Conservation (phyloP, 2,329 filamentous ascomycete genomes). For the Pseudovirgaria hyperparasitica region DNA sequence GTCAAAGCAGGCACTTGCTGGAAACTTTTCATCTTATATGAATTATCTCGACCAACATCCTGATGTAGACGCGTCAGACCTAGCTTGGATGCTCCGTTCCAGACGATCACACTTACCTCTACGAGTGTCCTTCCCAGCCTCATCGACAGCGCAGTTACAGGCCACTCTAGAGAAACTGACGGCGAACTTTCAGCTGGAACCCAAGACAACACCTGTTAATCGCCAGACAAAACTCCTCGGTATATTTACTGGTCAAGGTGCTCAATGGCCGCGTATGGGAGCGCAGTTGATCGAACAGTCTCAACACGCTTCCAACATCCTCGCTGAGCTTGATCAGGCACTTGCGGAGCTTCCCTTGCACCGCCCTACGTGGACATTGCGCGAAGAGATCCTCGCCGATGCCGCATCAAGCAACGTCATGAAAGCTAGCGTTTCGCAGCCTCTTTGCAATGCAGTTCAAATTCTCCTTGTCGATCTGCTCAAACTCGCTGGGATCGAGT, state of each 20-base stretch:
- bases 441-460: conserved; percentile 25
- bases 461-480: conserved; percentile 19
- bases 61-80: conserved; percentile 1
- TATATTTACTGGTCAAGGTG: conserved; percentile 31
- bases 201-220: conserved; percentile 4
- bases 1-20: conserved; percentile 2
- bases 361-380: conserved; percentile 8
- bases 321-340: conserved; percentile 12
- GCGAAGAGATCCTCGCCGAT: conserved; percentile 6
- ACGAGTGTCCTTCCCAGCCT: background rate
- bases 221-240: conserved; percentile 12
- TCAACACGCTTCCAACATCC: conserved; percentile 8
- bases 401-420: conserved; percentile 4
- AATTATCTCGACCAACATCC: conserved; percentile 2
- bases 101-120: conserved; percentile 6
- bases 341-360: conserved; percentile 4
- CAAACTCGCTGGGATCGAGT: conserved; percentile 10
- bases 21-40: conserved; percentile 1
- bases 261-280: conserved; percentile 29
- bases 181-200: background rate
- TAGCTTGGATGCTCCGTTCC: conserved; percentile 8
- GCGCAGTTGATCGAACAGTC: conserved; percentile 15
- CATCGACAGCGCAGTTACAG: background rate
- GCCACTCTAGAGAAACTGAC: background rate
- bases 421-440: conserved; percentile 15